Base-by-base conservation (phyloP, 306 rosid genomes). In the Macrotyloma uniflorum region DNA sequence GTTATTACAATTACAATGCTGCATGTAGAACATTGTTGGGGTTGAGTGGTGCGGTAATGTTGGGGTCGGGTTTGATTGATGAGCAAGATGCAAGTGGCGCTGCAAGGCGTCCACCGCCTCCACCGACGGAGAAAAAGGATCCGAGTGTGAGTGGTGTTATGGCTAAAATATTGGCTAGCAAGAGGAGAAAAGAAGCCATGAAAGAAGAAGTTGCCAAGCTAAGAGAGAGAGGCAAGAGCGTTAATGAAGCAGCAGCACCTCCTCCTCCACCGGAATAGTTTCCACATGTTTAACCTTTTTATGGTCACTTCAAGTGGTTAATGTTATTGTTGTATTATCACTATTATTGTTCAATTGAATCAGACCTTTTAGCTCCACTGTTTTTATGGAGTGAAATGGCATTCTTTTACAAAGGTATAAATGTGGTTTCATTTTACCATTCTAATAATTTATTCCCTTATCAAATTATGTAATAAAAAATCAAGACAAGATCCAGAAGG, bases 111-210 rank as follows among this genome's bases (percentile, higher is more conserved):
- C 98, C 97, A 0, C 89, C 97, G 0, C 86, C 93, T 42, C 86
- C 97, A 0, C 83, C 90, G 0, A 55, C 11, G 23, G 97, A 92
- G 90, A 95, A 87, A 75, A 88, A 49, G 83, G 99, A 93, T 57
- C 99, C 97, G 4, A 91, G 87, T 76, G 77, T 93, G 83, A 89
- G 93, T 62, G 99, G 91, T 18, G 89, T 88, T 74, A 70, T 71
- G 78, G 99, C 98, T 2, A 95, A 95, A 81, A 93, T 95, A 63
- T 49, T 95, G 58, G 97, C 98, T 26, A 89, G 96, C 90, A 93
- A 88, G 79, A 89, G 68, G 89, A 93, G 99, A 84, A 95, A 95
- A 90, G 93, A 95, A 58, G 96, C 97, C 57, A 78, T 95, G 94
- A 91, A 91, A 83, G 90, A 87, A 73, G 68, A 42, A 9, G 5